Conservation (phyloP, 148 eudicot genomes). For the Vaccinium macrocarpon region DNA sequence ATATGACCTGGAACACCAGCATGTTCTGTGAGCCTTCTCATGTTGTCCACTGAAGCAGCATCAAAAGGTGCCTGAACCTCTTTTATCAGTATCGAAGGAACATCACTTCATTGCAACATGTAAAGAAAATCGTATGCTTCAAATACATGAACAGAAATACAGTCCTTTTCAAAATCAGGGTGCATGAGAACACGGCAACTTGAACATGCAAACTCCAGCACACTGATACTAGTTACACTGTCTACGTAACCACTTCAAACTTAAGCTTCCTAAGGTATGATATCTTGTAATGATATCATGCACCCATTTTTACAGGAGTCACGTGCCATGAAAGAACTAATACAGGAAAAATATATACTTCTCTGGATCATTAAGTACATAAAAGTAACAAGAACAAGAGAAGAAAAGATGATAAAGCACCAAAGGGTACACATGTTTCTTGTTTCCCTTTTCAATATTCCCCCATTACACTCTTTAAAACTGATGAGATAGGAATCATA, state of each 20-base stretch:
- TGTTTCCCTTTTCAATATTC: neutral
- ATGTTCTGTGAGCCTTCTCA: conserved; percentile 87
- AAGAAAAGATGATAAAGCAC: neutral
- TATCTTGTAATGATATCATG: conserved; percentile 8
- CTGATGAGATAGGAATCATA: conserved; percentile 20
- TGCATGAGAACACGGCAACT: neutral
- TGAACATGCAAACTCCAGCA: neutral
- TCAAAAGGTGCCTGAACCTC: conserved; percentile 88
- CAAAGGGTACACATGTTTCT: neutral
- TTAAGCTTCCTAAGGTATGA: neutral
- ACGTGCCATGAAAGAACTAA: neutral
- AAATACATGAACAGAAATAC: neutral
- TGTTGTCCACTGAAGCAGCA: conserved; percentile 74
- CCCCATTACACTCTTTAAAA: neutral
- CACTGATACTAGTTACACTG: neutral
- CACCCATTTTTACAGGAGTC: neutral
- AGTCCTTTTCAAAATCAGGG: neutral
- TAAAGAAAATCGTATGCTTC: conserved; percentile 2
- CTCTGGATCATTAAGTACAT: neutral
- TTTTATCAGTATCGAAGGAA: conserved; percentile 36
- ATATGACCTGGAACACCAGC: conserved; percentile 87
- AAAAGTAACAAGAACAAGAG: neutral
- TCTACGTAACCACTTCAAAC: neutral
- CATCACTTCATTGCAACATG: neutral
- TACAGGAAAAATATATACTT: neutral